These are phyloP conservation scores for Phytophthora vignae DNA, from an alignment of 352 stramenopile species.

Conservation along the genomic window DNA sequence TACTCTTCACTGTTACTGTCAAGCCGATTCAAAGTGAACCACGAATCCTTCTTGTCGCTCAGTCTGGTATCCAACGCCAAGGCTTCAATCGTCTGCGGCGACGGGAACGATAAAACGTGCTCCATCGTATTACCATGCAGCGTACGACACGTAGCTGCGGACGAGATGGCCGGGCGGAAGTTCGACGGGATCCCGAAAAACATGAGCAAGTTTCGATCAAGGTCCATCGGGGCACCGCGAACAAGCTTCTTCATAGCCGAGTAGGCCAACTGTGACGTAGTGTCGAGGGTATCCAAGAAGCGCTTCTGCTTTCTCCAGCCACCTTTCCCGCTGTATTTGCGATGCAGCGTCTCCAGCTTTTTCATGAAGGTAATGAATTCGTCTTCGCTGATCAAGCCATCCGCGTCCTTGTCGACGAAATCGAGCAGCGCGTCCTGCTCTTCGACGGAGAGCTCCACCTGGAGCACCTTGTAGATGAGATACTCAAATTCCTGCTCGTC, in stretches of 20 bases:
- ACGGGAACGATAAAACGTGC: slow-evolving; percentile 76
- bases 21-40: slow-evolving; percentile 33
- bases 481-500: slow-evolving; percentile 84
- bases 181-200: slow-evolving; percentile 86
- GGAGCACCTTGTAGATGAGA: slow-evolving; percentile 75
- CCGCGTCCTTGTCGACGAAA: slow-evolving; percentile 69
- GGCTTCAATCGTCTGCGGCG: slow-evolving; percentile 66
- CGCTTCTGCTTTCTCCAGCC: slow-evolving; percentile 39
- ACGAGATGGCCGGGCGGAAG: slow-evolving; percentile 75
- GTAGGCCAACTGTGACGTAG: slow-evolving; percentile 54
- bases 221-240: slow-evolving; percentile 66
- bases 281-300: slow-evolving; percentile 54
- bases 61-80: slow-evolving; percentile 45
- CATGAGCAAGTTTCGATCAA: slow-evolving; percentile 75
- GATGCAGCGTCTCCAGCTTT: slow-evolving; percentile 63
- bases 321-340: slow-evolving; percentile 39
- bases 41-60: slow-evolving; percentile 43
- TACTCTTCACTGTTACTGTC: slow-evolving; percentile 46
- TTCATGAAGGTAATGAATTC: slow-evolving; percentile 85
- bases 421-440: slow-evolving; percentile 77
- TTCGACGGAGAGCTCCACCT: slow-evolving; percentile 77
- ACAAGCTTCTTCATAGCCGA: slow-evolving; percentile 85
- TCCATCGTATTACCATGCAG: slow-evolving; percentile 72
- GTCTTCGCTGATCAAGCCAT: slow-evolving; percentile 70
- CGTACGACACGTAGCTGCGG: slow-evolving; percentile 49